Conservation (phyloP, 2,329 filamentous ascomycete species). For the Ophiostoma sp. region DNA sequence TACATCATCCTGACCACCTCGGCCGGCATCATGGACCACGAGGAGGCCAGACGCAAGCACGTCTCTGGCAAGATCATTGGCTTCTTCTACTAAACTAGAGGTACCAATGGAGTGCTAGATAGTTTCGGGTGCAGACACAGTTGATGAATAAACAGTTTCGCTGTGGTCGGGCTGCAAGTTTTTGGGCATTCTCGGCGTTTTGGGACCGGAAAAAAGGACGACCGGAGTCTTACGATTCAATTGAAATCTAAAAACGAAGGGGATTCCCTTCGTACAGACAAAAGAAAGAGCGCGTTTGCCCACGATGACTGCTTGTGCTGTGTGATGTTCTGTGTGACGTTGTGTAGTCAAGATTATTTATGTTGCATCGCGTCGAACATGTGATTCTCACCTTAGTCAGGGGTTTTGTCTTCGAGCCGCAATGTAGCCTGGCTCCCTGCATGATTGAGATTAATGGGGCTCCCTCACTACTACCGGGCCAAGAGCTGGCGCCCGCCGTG, state of each 20-base stretch:
- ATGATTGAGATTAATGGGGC: too few species aligned
- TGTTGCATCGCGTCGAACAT: not conserved
- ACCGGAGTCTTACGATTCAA: slow-evolving; percentile 14
- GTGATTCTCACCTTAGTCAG: not conserved
- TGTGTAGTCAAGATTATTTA: not conserved
- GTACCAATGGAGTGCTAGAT: slow-evolving; percentile 10
- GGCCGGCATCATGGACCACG: slow-evolving; percentile 99
- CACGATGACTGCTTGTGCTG: not conserved
- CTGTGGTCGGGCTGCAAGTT: slow-evolving; percentile 15
- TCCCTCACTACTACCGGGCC: too few species aligned
- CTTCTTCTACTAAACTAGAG: slow-evolving; percentile 81
- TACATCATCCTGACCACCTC: slow-evolving; percentile 99
- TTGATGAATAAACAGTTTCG: slow-evolving; percentile 11
- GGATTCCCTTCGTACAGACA: slow-evolving; percentile 9
- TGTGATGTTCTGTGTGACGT: not conserved
- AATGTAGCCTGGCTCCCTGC: too few species aligned
- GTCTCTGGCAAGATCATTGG: slow-evolving; percentile 98
- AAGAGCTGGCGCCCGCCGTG: not conserved
- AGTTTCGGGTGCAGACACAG: slow-evolving; percentile 5
- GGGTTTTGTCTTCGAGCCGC: not conserved
- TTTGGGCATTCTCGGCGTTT: slow-evolving; percentile 28
- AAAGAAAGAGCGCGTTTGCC: slow-evolving; percentile 13
- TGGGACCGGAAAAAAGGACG: not conserved
- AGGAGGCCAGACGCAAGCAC: slow-evolving; percentile 97
- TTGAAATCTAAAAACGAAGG: slow-evolving; percentile 12